Percentiles rank a stretch among this genome's conserved stretches.
Conservation (phyloP, 2,329 filamentous ascomycete species). For the Bipolaris bicolor region DNA sequence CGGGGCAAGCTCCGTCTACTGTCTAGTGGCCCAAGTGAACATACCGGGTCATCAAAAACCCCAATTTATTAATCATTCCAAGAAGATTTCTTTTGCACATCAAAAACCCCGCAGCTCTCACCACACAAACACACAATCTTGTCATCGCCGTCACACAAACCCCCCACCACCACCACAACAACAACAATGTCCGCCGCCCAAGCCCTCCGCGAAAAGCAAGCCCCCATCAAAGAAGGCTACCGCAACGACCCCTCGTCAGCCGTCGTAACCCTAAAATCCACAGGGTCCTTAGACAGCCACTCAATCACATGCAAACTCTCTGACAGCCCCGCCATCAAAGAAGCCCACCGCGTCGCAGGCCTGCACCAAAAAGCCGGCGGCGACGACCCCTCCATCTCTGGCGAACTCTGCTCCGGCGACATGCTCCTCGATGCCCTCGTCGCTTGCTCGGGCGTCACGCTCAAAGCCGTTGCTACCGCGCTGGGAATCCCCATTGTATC, state of each 20-base stretch:
- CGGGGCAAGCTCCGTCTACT: conserved; percentile 22
- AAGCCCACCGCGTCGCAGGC: conserved; percentile 53
- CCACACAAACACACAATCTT: neutral
- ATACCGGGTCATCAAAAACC: neutral
- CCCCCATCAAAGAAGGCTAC: conserved; percentile 57
- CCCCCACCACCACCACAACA: neutral
- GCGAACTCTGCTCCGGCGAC: conserved; percentile 58
- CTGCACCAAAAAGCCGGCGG: conserved; percentile 58
- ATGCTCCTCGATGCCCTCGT: conserved; percentile 59
- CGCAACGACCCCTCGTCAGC: conserved; percentile 53
- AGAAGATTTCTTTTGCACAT: neutral
- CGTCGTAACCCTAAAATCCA: conserved; percentile 54
- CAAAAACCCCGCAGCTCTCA: neutral
- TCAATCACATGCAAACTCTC: conserved; percentile 57
- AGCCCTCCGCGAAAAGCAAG: conserved; percentile 56
- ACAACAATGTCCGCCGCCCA: conserved; percentile 36
- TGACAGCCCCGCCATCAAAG: conserved; percentile 49
- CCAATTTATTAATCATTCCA: neutral
- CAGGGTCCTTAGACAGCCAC: conserved; percentile 53
- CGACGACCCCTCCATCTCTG: conserved; percentile 50
- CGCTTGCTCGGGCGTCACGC: conserved; percentile 58
- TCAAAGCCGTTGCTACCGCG: conserved; percentile 58
- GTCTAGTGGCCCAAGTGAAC: neutral
- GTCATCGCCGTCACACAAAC: neutral
- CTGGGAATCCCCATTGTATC: conserved; percentile 53